These are phyloP conservation scores for Cryomyces minteri DNA, from an alignment of 495 filamentous ascomycete genomes.

Conservation along the genomic window DNA sequence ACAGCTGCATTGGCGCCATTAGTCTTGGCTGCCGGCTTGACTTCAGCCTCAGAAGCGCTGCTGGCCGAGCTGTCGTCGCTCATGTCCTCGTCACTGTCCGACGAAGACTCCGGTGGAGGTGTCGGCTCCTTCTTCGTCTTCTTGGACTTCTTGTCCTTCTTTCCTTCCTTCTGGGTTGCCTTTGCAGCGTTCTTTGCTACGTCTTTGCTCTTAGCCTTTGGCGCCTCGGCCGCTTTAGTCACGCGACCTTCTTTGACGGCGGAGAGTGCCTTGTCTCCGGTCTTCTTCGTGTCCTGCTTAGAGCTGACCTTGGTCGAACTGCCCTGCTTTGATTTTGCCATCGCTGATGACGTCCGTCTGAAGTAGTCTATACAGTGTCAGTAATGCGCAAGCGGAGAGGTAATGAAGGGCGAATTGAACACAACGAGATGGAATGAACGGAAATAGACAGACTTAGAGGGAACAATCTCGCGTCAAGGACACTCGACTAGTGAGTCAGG, in stretches of 20 bases:
- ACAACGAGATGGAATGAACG: too few species aligned
- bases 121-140: constrained; percentile 32
- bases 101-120: constrained; percentile 20
- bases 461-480: too few species aligned
- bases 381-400: too few species aligned
- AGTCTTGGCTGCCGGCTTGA: neutral
- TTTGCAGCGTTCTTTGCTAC: constrained; percentile 22
- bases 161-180: constrained; percentile 14
- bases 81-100: constrained; percentile 14
- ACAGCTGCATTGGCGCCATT: constrained; percentile 1
- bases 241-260: constrained; percentile 29
- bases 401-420: too few species aligned
- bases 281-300: constrained; percentile 20
- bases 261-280: constrained; percentile 21
- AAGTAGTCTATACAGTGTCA: neutral
- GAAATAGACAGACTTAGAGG: too few species aligned
- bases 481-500: too few species aligned
- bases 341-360: constrained; percentile 15
- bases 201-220: constrained; percentile 23
- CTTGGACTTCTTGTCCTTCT: constrained; percentile 24
- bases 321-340: constrained; percentile 7
- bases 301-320: constrained; percentile 29
- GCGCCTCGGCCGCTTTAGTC: constrained; percentile 21
- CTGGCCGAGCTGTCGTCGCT: neutral
- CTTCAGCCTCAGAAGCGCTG: constrained; percentile 1